Evolutionary conservation across 495 filamentous ascomycete genomes (phyloP).

Genomic region (Lichina pygmaea): DNA sequence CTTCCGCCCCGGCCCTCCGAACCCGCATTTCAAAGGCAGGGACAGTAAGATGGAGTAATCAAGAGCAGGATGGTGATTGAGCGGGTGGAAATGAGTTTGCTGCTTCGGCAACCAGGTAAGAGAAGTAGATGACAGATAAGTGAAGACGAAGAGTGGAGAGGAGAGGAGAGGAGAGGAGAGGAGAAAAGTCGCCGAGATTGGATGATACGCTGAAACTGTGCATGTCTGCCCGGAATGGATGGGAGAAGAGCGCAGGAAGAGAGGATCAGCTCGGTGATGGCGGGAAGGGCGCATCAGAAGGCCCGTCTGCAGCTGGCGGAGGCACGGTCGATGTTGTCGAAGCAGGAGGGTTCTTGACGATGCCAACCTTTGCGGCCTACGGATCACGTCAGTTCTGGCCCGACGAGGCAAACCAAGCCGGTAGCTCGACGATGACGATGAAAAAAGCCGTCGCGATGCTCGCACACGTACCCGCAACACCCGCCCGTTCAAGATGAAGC

Average conservation of each 20-base stretch:
- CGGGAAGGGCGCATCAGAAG: not conserved
- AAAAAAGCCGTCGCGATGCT: not conserved
- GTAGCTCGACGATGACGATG: no score
- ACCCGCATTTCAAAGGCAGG: no score
- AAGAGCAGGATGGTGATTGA: no score
- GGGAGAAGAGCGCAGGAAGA: no score
- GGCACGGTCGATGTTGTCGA: not conserved
- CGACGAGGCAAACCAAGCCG: not conserved
- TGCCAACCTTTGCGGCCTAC: conserved; percentile 75
- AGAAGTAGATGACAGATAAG: not conserved
- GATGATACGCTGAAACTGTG: not conserved
- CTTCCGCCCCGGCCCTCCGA: no score
- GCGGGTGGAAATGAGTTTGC: no score
- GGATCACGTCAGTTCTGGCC: not conserved
- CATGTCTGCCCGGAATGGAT: not conserved
- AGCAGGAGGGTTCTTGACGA: conserved; percentile 37
- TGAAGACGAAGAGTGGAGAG: not conserved
- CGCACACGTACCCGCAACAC: conserved; percentile 33
- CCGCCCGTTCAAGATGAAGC: conserved; percentile 73
- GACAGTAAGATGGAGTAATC: no score
- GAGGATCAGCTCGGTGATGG: not conserved
- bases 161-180: not conserved
- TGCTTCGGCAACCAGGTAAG: no score
- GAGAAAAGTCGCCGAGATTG: not conserved
- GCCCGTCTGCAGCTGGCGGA: not conserved